A percentile compares a stretch with the other conserved stretches of the same genome.
Conservation (phyloP, 169 alveolate genomes). For the Cryptosporidium baileyi region DNA sequence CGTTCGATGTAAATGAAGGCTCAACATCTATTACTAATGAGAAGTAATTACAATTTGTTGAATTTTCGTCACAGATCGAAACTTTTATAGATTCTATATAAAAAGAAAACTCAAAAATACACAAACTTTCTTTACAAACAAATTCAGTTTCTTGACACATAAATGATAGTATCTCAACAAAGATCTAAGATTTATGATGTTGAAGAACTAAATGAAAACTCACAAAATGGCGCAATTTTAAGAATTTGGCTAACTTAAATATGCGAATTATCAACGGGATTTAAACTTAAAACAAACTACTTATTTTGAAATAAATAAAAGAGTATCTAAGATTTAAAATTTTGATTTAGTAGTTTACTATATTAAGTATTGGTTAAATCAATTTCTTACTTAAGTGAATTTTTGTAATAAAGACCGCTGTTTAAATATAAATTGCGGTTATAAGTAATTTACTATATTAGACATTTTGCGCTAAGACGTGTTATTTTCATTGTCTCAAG, state of each 20-base stretch:
- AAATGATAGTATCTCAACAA: background rate
- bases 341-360: too few relatives aligned
- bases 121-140: background rate
- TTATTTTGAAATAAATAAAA: background rate
- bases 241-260: background rate
- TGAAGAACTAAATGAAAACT: background rate
- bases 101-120: slow-evolving; percentile 4
- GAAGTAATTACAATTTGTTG: background rate
- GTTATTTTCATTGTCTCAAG: background rate
- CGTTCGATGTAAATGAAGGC: slow-evolving; percentile 4
- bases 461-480: slow-evolving; percentile 68
- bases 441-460: background rate
- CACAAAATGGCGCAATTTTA: background rate
- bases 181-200: background rate
- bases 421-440: background rate
- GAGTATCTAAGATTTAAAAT: too few relatives aligned
- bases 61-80: slow-evolving; percentile 9
- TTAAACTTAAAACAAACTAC: background rate
- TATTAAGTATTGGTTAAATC: too few relatives aligned
- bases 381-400: too few relatives aligned
- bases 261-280: too few relatives aligned
- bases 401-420: too few relatives aligned
- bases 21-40: slow-evolving; percentile 26
- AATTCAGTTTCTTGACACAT: too few relatives aligned
- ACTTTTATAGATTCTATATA: slow-evolving; percentile 10